Base-by-base conservation (phyloP, 306 rosid species). In the Vachellia pachyceras region DNA sequence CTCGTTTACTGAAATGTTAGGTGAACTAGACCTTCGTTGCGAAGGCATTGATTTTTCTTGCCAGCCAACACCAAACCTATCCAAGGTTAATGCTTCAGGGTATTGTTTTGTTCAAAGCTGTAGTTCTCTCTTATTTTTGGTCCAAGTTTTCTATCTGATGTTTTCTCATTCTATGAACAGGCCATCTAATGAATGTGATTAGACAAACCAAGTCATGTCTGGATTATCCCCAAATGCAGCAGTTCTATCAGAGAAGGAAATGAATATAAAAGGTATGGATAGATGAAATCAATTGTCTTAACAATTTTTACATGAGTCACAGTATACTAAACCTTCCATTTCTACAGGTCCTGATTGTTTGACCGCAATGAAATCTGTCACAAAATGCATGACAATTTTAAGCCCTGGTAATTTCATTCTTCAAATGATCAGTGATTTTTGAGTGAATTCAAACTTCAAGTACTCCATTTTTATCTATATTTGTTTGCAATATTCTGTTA, bases 1-100 rank as follows among this genome's bases (percentile, higher is more conserved):
- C 78, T 89, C 91, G 52, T 88, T 94, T 70, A 73, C 83, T 44
- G 97, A 92, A 46, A 82, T 92, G 89, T 88, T 94, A 41, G 84
- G 79, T 54, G 94, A 90, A 52, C 83, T 90, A 18, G 97, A 92
- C 73, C 77, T 89, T 64, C 86, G 83, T 50, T 83, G 82, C 71
- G 95, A 83, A 69, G 94, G 78, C 75, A 58, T 84, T 85, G 89
- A 84, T 61, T 86, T 85, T 85, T 58, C 89, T 75, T 81, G 83
- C 81, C 76, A 64, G 22, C 91, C 90, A 61, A 14, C 80, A 23
- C 42, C 87, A 37, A 81, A 72, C 68, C 84, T 72, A 69, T 84
- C 88, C 9, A 68, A 40, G 40, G 88, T 79, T 66, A 82, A 67
- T 65, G 76, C 84, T 80, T 88, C 93, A 25, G 92, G 94, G 98